Evolutionary conservation across 208 protist species (phyloP), one percentile per base, ranked within the genome.

Genomic region (Strigomonas galati): DNA sequence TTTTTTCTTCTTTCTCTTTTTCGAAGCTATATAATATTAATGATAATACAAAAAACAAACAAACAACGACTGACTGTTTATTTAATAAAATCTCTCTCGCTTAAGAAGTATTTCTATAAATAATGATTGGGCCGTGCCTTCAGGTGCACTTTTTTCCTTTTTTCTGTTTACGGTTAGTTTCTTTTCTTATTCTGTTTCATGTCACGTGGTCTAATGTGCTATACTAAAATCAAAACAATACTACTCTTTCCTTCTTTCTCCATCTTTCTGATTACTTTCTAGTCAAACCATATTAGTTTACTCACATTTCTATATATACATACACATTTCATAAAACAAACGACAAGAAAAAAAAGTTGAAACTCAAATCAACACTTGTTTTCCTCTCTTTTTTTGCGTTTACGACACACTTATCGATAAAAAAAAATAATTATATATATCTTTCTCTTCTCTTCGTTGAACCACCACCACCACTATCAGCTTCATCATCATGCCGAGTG

Each of bases 401-500:
- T 62, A n/a, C 21, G 7, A 23, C 26, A n/a, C 46, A 37, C 32
- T 12, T 37, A 37, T 37, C 32, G 32, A 37, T 12, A 37, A 37
- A 37, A 37, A 37, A 2, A 37, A 37, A 37, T 9, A 37, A 37
- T 48, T 48, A n/a, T 48, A n/a, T 48, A n/a, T 48, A n/a, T 48
- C 17, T 48, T 48, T 48, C 17, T 48, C 17, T 48, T 10, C 17
- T 48, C 23, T n/a, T 40, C 7, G 6, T n/a, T n/a, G n/a, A n/a
- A n/a, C n/a, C n/a, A n/a, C n/a, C 23, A 23, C 12, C 7, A 26
- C 55, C 19, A 6, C n/a, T 40, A 30, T n/a, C 7, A 30, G 12
- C 9, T 55, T 55, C n/a, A 10, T 31, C 21, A 30, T 9, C 49
- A 89, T 89, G 83, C 78, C 79, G 4, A 68, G 55, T 23, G 65